Conservation (phyloP, 1,284 basidiomycete species). For the Ganoderma leucocontextum region DNA sequence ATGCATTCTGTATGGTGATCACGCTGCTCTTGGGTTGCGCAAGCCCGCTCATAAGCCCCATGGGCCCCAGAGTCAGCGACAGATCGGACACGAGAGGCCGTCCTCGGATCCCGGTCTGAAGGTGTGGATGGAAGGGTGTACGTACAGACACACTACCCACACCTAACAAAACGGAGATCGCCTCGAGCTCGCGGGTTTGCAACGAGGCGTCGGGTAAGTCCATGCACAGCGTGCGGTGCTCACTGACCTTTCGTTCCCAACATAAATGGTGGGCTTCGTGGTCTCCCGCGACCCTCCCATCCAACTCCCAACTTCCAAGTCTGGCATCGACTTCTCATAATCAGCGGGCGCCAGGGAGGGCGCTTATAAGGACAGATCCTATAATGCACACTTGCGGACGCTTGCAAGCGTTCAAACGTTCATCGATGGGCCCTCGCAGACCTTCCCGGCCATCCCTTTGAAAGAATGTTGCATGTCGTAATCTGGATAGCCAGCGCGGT, state of each 20-base stretch:
- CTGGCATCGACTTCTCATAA: background rate
- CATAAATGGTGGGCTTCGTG: conserved; percentile 3
- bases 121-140: background rate
- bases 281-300: conserved; percentile 8
- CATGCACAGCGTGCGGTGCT: background rate
- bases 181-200: conserved; percentile 10
- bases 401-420: background rate
- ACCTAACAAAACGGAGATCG: background rate
- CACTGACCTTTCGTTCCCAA: background rate
- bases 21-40: background rate
- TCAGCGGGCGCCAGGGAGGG: background rate
- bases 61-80: too few relatives aligned
- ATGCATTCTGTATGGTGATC: background rate
- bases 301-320: too few relatives aligned
- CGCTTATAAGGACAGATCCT: background rate
- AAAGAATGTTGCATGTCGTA: conserved; percentile 7
- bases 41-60: background rate
- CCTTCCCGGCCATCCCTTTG: background rate
- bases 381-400: conserved; percentile 8
- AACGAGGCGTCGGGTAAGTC: conserved; percentile 5
- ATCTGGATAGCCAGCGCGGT: background rate
- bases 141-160: background rate
- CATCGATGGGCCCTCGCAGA: conserved; percentile 10
- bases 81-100: background rate
- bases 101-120: background rate